Evolutionary conservation across 1,139 yeast genomes (phyloP), one percentile per base, ranked within the genome.

Genomic region (Yamadazyma jaroonii): DNA sequence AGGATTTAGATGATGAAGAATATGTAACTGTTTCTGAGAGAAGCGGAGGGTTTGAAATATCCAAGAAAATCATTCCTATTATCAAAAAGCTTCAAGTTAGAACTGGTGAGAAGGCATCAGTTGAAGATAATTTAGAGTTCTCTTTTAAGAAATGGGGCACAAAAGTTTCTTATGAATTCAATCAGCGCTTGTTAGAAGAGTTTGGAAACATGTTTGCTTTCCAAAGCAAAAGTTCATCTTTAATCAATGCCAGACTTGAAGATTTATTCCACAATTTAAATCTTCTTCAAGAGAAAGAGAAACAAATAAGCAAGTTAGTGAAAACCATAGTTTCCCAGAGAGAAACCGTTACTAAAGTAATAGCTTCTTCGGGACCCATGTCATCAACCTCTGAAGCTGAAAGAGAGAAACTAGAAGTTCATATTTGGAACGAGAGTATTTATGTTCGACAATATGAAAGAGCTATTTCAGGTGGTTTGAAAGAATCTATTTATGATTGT

Each of bases 251-350:
- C 2, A 15, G 41, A 7, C 26, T 38, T 9, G 45, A 44, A 6
- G 45, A 41, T 26, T 36, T 48, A 25, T 17, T 63, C 37, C 49
- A 64, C 13, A 72, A 71, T 40, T 55, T 79, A 34, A 53, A 57
- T 4, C 68, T 67, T 38, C 76, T 79, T 2, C 59, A 68, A 33
- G 74, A 74, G 42, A 61, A 84, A 42, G 85, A 79, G 53, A 62
- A 57, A 45, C 71, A 76, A 47, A 62, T 66, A 26, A 62, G 32
- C 42, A 45, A 27, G 13, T 11, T 34, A 15, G 11, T 8, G 8
- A 13, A 23, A 29, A 6, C 23, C 2, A 29, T 29, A 24, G 29
- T 22, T 5, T 4, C 9, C 10, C 27, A 28, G 20, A 22, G 14
- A 5, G 12, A 27, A 4, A 6, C 4, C 3, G 14, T 29, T 9